These are phyloP conservation scores for Naumovozyma dairenensis DNA, from an alignment of 805 yeast genomes.

Conservation along the genomic window DNA sequence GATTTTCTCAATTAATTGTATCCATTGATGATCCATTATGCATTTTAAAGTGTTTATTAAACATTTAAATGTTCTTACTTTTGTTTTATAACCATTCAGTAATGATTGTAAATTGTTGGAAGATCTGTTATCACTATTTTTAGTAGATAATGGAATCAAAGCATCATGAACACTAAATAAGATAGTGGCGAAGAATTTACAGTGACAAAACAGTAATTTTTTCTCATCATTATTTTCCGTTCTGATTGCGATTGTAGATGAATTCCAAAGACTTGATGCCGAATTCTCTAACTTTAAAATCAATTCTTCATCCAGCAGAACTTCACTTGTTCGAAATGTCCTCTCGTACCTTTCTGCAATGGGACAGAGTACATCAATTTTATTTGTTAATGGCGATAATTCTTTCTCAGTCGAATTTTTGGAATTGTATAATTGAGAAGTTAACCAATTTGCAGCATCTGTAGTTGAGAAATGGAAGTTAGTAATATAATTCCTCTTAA, in stretches of 20 bases:
- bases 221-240: conserved; percentile 7
- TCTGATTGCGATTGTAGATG: conserved; percentile 23
- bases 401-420: conserved; percentile 1
- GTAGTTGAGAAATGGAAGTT: neutral
- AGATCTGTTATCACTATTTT: too few species aligned
- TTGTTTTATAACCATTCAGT: conserved; percentile 11
- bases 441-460: conserved; percentile 19
- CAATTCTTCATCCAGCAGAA: conserved; percentile 12
- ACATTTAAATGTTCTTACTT: conserved; percentile 28
- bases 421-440: conserved; percentile 6
- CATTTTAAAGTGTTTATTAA: conserved; percentile 23
- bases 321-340: conserved; percentile 18
- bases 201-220: conserved; percentile 7
- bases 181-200: conserved; percentile 27
- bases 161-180: conserved; percentile 28
- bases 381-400: conserved; percentile 2
- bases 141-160: conserved; percentile 12
- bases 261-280: conserved; percentile 33
- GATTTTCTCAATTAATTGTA: conserved; percentile 11
- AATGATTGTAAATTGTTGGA: neutral
- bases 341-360: conserved; percentile 27
- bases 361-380: conserved; percentile 21
- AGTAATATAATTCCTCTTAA: neutral
- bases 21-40: conserved; percentile 20
- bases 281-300: conserved; percentile 21